phyloP scores from a whole-genome alignment of 2,329 filamentous ascomycete species.

The Niveomyces coronatus region DNA sequence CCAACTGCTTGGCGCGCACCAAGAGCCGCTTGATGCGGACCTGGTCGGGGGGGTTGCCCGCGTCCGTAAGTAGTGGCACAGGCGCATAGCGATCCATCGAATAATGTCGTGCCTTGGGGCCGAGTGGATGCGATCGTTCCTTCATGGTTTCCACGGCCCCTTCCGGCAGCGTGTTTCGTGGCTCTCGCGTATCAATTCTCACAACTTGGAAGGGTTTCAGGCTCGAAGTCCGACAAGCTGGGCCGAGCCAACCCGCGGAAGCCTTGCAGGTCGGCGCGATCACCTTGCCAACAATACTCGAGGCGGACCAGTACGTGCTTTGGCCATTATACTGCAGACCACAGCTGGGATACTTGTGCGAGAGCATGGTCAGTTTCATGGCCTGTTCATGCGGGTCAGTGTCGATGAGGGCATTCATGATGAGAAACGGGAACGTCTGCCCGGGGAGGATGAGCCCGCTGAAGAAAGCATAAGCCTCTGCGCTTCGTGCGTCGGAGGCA shows the following conservation, averaged over 20 bases:
- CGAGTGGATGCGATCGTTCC: conserved; percentile 58
- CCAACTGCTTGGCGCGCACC: conserved; percentile 30
- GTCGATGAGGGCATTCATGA: conserved; percentile 71
- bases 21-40: conserved; percentile 60
- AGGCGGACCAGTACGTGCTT: conserved; percentile 68
- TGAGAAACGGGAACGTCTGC: conserved; percentile 57
- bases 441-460: conserved; percentile 64
- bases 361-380: conserved; percentile 55
- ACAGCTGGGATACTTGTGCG: conserved; percentile 56
- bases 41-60: conserved; percentile 42
- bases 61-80: conserved; percentile 45
- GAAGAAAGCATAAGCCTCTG: conserved; percentile 69
- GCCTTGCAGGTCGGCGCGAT: conserved; percentile 61
- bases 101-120: conserved; percentile 50
- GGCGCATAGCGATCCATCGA: conserved; percentile 60
- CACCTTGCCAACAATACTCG: conserved; percentile 65
- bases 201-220: conserved; percentile 60
- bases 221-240: conserved; percentile 56
- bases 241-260: conserved; percentile 65
- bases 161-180: conserved; percentile 44
- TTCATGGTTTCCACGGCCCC: conserved; percentile 56
- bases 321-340: conserved; percentile 68
- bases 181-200: conserved; percentile 50
- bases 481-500: conserved; percentile 49
- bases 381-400: conserved; percentile 59